phyloP scores from a whole-genome alignment of 1,284 basidiomycete species.

The Sporisorium exsertum region DNA sequence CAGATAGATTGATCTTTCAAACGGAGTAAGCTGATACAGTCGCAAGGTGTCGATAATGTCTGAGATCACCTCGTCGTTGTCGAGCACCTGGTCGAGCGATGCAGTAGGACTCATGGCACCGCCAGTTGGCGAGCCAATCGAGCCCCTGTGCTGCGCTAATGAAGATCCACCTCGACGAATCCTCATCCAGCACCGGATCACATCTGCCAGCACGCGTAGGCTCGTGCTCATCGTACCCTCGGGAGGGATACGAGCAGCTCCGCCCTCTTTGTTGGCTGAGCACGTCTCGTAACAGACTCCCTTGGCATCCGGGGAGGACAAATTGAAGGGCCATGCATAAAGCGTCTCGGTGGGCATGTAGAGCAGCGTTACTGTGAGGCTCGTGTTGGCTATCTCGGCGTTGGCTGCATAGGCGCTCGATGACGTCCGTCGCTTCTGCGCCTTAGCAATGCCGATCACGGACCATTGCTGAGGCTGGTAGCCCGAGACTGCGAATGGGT shows the following conservation, averaged over 20 bases:
- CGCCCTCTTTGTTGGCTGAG: constrained; percentile 4
- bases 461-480: constrained; percentile 29
- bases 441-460: constrained; percentile 19
- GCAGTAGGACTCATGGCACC: constrained; percentile 8
- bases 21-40: constrained; percentile 21
- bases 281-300: constrained; percentile 41
- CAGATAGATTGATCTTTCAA: constrained; percentile 36
- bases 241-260: constrained; percentile 18
- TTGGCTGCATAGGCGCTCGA: not conserved
- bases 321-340: constrained; percentile 43
- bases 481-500: constrained; percentile 1
- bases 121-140: not conserved
- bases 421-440: constrained; percentile 8
- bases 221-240: constrained; percentile 42
- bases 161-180: constrained; percentile 24
- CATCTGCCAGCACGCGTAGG: constrained; percentile 32
- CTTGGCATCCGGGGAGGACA: constrained; percentile 27
- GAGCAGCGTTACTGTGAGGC: constrained; percentile 32
- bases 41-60: constrained; percentile 26
- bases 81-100: constrained; percentile 25
- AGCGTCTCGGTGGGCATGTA: constrained; percentile 36
- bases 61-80: constrained; percentile 39
- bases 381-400: not conserved
- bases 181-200: constrained; percentile 42
- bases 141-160: constrained; percentile 2